Evolutionary conservation across 2,329 filamentous ascomycete species (phyloP), one percentile per base, ranked within the genome.

Genomic region (Lachnellula hyalina): DNA sequence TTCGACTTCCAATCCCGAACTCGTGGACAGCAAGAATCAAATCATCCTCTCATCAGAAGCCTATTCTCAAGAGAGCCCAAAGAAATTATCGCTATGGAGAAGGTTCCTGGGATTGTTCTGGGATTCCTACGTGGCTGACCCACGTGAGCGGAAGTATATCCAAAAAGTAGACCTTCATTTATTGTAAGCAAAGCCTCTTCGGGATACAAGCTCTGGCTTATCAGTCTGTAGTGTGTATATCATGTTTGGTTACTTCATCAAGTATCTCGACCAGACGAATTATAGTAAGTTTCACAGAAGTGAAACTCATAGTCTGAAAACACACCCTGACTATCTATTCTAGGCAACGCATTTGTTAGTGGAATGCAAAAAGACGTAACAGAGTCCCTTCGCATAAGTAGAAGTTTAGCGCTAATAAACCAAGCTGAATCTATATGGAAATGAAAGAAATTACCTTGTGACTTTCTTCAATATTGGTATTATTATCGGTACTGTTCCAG

Each of bases 401-500:
- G 9, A 32, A 15, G 28, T 8, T 5, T 45, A 21, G 15, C 25
- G 21, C 46, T 41, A 3, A 53, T 44, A 2, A 35, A 23, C 14
- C 11, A 23, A 54, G 52, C 68, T 74, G 21, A 58, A 49, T 5
- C 60, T 73, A 15, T 65, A 72, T 34, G 71, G 71, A 6, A 73
- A 73, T 52, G 67, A 74, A 51, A 64, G 73, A 12, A 73, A 72
- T 53, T 71, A 70, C 40, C 67, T 73, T 51, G 73, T 70, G 21
- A 68, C 71, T 7, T 72, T 66, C 58, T 74, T 72, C 61, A 70
- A 64, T 35, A 74, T 82, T 1, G 82, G 82, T 8, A 85, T 85
- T 59, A 77, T 81, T 0, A 72, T 84, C 68, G 68, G 70, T 0
- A 65, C 70, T 23, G 66, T 68, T 49, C 68, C 71, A 4, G 66